A percentile compares a stretch with the other conserved stretches of the same genome.
Evolutionary conservation across 2,329 filamentous ascomycete genomes (phyloP).

Genomic region (Ascochyta fabae): DNA sequence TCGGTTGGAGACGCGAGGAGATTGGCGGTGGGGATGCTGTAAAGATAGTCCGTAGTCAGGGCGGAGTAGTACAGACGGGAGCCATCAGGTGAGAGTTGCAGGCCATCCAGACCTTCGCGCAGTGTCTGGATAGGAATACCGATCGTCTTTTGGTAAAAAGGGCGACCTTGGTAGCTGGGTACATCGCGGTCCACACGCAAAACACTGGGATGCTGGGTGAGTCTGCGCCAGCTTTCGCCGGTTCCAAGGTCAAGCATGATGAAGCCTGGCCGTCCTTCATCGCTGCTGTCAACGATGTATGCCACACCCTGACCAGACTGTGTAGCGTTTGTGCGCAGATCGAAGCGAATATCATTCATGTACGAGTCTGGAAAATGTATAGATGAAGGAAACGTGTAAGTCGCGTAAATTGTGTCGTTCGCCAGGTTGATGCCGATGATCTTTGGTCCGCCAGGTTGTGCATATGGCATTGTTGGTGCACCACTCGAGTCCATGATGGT

Average conservation of each 20-base stretch:
- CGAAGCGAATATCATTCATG: conserved; percentile 61
- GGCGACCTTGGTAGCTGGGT: conserved; percentile 54
- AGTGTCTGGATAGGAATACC: conserved; percentile 46
- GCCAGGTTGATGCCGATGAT: conserved; percentile 57
- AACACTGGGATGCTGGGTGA: conserved; percentile 49
- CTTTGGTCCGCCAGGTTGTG: conserved; percentile 55
- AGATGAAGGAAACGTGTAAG: conserved; percentile 55
- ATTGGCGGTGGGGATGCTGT: conserved; percentile 52
- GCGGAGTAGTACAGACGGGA: conserved; percentile 55
- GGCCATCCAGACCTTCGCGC: conserved; percentile 57
- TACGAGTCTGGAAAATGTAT: conserved; percentile 57
- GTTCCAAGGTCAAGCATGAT: conserved; percentile 58
- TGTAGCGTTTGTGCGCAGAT: conserved; percentile 51
- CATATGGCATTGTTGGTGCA: conserved; percentile 44
- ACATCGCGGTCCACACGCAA: conserved; percentile 51
- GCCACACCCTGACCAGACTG: conserved; percentile 54
- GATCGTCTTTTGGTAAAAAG: conserved; percentile 50
- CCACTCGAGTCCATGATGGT: conserved; percentile 42
- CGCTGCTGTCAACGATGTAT: conserved; percentile 59
- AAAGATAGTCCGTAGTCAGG: conserved; percentile 53
- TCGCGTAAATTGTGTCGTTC: conserved; percentile 56
- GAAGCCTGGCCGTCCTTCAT: conserved; percentile 56
- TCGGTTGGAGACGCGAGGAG: conserved; percentile 51
- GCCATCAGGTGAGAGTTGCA: conserved; percentile 56
- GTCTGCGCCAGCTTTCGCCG: conserved; percentile 57